Conservation (phyloP, 176 grass and related monocot genomes). For the Raddia guianensis region DNA sequence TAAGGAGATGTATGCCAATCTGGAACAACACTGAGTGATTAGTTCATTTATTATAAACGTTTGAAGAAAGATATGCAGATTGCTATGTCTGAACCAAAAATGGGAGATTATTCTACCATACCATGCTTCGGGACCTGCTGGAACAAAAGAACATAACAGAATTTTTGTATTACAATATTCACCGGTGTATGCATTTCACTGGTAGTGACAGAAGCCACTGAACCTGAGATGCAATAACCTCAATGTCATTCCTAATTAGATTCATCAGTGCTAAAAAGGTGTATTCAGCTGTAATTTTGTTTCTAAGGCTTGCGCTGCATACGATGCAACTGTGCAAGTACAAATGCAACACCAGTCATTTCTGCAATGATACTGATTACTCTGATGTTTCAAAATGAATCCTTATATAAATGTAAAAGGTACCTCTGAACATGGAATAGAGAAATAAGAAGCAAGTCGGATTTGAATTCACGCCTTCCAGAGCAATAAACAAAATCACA, state of each 20-base stretch:
- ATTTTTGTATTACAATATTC: background rate
- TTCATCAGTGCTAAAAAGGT: slow-evolving; percentile 16
- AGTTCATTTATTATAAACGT: slow-evolving; percentile 20
- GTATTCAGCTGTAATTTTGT: background rate
- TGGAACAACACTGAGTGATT: slow-evolving; percentile 2
- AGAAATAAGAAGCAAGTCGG: background rate
- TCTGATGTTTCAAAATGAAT: background rate
- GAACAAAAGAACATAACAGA: slow-evolving; percentile 17
- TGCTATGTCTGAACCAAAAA: background rate
- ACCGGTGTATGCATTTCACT: background rate
- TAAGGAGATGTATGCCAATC: slow-evolving; percentile 9
- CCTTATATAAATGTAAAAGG: background rate
- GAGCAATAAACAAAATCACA: slow-evolving; percentile 10
- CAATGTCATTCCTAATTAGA: background rate
- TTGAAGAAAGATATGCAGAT: slow-evolving; percentile 36
- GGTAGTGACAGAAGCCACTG: background rate
- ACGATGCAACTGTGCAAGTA: background rate
- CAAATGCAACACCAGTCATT: background rate
- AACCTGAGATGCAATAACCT: background rate
- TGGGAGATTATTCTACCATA: background rate
- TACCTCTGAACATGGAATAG: background rate
- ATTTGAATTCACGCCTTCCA: background rate
- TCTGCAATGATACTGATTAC: background rate
- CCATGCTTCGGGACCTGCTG: background rate
- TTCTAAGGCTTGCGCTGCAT: slow-evolving; percentile 18